Evolutionary conservation across 2,329 filamentous ascomycete species (phyloP).

Genomic region (Aspergillus costaricaensis): DNA sequence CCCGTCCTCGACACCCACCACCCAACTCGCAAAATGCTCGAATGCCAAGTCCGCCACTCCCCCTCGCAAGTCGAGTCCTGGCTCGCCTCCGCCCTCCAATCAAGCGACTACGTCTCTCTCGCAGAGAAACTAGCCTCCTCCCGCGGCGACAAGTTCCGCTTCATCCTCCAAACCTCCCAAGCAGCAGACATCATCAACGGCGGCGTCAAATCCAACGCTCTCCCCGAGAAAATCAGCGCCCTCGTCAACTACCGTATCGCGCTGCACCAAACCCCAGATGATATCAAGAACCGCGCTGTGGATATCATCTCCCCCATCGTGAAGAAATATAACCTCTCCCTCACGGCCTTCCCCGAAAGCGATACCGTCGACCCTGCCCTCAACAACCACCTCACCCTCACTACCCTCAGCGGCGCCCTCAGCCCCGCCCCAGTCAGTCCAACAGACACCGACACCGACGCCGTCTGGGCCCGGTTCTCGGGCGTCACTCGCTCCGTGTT

Average conservation of each 20-base stretch:
- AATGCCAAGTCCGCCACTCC: constrained; percentile 61
- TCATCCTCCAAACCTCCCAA: constrained; percentile 60
- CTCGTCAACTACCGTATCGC: constrained; percentile 61
- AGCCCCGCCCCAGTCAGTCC: constrained; percentile 38
- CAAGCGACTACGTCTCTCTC: constrained; percentile 48
- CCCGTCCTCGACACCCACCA: constrained; percentile 54
- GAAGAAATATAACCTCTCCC: constrained; percentile 50
- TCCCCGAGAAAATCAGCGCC: constrained; percentile 57
- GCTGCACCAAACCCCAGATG: constrained; percentile 53
- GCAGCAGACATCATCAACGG: constrained; percentile 57
- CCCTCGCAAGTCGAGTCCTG: constrained; percentile 49
- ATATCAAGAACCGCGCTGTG: constrained; percentile 50
- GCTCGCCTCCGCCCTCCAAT: constrained; percentile 46
- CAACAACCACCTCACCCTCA: constrained; percentile 34
- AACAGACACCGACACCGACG: constrained; percentile 32
- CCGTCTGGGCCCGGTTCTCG: constrained; percentile 40
- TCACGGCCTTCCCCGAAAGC: constrained; percentile 50
- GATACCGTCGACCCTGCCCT: constrained; percentile 15
- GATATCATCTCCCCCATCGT: constrained; percentile 51
- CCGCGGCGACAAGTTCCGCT: constrained; percentile 47
- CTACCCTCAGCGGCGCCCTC: constrained; percentile 31
- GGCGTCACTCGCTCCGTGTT: constrained; percentile 45
- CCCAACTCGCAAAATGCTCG: constrained; percentile 58
- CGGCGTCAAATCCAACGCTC: constrained; percentile 60
- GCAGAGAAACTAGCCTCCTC: constrained; percentile 42